Base-by-base conservation (phyloP, 805 yeast genomes). In the Teunomyces funiuensis region DNA sequence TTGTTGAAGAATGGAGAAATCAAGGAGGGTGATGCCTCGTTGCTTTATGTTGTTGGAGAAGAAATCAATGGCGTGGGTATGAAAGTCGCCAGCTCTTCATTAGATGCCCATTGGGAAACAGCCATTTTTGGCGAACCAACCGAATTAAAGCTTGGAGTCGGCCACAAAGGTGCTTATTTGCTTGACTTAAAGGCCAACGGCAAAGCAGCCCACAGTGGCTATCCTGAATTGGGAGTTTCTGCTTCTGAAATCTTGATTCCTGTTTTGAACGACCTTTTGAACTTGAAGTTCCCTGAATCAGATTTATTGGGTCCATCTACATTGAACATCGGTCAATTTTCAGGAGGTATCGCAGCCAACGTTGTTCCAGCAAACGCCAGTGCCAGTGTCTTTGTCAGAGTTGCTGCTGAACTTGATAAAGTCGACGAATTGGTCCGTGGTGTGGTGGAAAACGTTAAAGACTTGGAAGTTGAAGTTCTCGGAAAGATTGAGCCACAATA, bases 121-220 rank as follows among this genome's bases (percentile, higher is more conserved):
- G 88, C 75, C 11, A 71, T 84, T 22, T 83, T 83, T 61, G 89
- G 89, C 9, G 90, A 83, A 57, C 90, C 90, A 8, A 83, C 90
- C 0, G 88, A 82, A 49, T 66, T 75, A 54, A 80, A 78, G 51
- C 65, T 83, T 15, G 87, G 85, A 10, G 76, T 75, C 4, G 89
- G 88, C 9, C 90, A 83, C 54, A 83, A 83, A 58, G 88, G 88
- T 11, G 62, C 70, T 27, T 74, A 66, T 33, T 50, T 63, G 39
- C 71, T 74, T 26, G 54, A 64, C 4, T 44, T 80, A 18, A 45
- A 56, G 13, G 77, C 73, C n/a, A 49, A 54, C n/a, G 88, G 88
- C 3, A 66, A 70, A 41, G 76, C 86, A 2, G 64, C 80, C 3
- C 89, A 83, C 54, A 77, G 83, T 2, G 88, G 88, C 1, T 82